Percentiles rank a stretch among this genome's conserved stretches.
phyloP scores from a whole-genome alignment of 441 rosid genomes.

The Populus hybrid region DNA sequence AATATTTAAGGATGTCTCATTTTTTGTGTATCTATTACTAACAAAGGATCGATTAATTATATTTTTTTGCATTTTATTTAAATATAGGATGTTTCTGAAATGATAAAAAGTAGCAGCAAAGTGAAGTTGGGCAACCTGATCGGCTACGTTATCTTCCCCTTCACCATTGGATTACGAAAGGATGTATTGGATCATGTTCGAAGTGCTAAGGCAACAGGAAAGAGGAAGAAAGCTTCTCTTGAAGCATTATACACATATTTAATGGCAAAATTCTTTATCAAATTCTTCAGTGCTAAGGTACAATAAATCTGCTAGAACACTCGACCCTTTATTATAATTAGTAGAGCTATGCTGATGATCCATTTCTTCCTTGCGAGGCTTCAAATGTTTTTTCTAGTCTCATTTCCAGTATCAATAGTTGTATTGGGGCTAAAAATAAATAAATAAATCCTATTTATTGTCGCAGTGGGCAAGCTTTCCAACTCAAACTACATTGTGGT shows the following conservation, averaged over 20 bases:
- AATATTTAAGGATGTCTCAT: too few relatives aligned
- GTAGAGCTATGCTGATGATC: too few relatives aligned
- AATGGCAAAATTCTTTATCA: constrained; percentile 27
- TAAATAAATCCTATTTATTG: too few relatives aligned
- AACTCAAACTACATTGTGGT: constrained; percentile 26
- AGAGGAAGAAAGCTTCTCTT: constrained; percentile 38
- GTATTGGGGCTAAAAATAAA: not conserved
- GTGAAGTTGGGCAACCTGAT: constrained; percentile 23
- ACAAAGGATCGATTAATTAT: too few relatives aligned
- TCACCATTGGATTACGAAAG: constrained; percentile 19
- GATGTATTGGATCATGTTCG: constrained; percentile 26
- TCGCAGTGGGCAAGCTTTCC: constrained; percentile 11
- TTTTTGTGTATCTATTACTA: not conserved
- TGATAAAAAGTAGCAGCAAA: not conserved
- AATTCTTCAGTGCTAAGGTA: constrained; percentile 40
- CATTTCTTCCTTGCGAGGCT: not conserved
- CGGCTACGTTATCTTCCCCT: constrained; percentile 26
- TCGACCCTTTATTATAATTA: too few relatives aligned
- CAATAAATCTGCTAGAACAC: not conserved
- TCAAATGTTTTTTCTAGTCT: too few relatives aligned
- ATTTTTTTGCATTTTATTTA: not conserved
- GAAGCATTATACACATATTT: constrained; percentile 36
- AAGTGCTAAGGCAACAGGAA: constrained; percentile 4
- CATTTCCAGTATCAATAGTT: too few relatives aligned
- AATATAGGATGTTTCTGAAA: not conserved